These are phyloP conservation scores for Diversispora epigaea DNA, from an alignment of 192 early-diverging fungal genomes.

Conservation along the genomic window DNA sequence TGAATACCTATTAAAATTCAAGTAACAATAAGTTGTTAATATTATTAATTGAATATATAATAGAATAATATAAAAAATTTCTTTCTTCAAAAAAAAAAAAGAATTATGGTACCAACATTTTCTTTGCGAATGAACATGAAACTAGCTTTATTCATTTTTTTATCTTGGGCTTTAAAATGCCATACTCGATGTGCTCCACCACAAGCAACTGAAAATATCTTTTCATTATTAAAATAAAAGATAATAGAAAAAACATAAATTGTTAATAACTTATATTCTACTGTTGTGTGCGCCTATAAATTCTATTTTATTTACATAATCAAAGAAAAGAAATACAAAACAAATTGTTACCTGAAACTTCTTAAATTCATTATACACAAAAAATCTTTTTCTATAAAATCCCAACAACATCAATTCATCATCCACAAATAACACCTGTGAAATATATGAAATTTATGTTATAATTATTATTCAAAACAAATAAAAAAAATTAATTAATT, in stretches of 20 bases:
- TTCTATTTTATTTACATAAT: neutral
- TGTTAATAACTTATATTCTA: neutral
- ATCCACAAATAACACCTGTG: constrained; percentile 48
- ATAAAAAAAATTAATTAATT: constrained; percentile 6
- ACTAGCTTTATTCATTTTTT: constrained; percentile 46
- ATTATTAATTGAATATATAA: neutral
- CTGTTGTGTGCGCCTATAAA: neutral
- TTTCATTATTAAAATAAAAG: neutral
- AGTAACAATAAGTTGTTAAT: neutral
- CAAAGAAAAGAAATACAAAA: neutral
- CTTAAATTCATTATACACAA: constrained; percentile 68
- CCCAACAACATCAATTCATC: constrained; percentile 60
- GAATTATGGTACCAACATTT: constrained; percentile 39
- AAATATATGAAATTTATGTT: too few species aligned
- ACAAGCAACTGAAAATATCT: constrained; percentile 66
- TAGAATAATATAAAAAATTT: neutral
- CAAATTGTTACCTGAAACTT: constrained; percentile 53
- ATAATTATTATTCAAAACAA: neutral
- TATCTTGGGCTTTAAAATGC: constrained; percentile 59
- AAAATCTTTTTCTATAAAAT: constrained; percentile 73
- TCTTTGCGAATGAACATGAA: constrained; percentile 65
- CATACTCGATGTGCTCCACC: constrained; percentile 74
- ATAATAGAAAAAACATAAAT: neutral
- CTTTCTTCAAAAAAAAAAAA: too few species aligned
- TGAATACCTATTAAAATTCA: constrained; percentile 37